A percentile compares a stretch with the other conserved stretches of the same genome.
phyloP scores from a whole-genome alignment of 2,329 filamentous ascomycete species.

The Diaporthe destruens region DNA sequence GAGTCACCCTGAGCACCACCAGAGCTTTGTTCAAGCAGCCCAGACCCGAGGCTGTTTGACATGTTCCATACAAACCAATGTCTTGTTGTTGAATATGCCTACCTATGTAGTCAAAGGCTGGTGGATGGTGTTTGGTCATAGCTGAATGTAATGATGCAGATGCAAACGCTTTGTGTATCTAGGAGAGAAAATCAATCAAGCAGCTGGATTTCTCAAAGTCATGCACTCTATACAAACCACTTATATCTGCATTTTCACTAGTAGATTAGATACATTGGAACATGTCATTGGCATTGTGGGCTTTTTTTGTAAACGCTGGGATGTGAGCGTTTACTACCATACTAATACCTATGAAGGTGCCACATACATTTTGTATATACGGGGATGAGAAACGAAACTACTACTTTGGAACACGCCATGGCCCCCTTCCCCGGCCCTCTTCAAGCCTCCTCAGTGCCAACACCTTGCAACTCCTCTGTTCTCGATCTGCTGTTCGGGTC shows the following conservation, averaged over 20 bases:
- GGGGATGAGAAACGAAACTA: too few relatives aligned
- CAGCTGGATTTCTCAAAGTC: neutral
- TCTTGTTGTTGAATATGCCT: neutral
- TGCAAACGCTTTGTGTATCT: neutral
- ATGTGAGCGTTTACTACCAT: too few relatives aligned
- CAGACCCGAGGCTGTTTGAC: neutral
- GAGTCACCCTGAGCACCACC: constrained; percentile 46
- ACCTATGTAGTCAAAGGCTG: too few relatives aligned
- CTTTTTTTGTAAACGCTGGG: too few relatives aligned
- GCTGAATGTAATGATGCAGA: neutral
- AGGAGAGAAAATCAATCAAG: neutral
- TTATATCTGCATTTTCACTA: neutral
- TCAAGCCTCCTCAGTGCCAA: neutral
- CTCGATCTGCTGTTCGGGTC: constrained; percentile 39
- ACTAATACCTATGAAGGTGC: too few relatives aligned
- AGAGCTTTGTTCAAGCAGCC: constrained; percentile 41
- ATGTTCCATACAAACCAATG: neutral
- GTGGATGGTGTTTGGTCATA: neutral
- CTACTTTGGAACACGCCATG: too few relatives aligned
- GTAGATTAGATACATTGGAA: neutral
- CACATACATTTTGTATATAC: too few relatives aligned
- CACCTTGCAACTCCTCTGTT: constrained; percentile 28
- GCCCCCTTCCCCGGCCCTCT: neutral
- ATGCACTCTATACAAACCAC: neutral
- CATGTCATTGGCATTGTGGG: too few relatives aligned